A percentile compares a stretch with the other conserved stretches of the same genome.
Evolutionary conservation across 805 yeast genomes (phyloP).

Genomic region (Lipomyces starkeyi): DNA sequence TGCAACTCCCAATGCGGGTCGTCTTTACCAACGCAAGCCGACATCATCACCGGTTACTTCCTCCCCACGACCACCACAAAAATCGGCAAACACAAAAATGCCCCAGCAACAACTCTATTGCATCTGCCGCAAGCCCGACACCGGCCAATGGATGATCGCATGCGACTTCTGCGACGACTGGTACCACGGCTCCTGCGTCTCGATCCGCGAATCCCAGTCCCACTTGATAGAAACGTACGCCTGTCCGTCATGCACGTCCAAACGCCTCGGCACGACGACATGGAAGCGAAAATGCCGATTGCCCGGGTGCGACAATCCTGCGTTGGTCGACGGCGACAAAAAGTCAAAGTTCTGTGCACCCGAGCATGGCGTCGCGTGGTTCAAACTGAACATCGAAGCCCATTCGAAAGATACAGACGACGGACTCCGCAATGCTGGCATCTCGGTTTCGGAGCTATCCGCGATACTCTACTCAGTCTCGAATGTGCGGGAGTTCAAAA

Average conservation of each 20-base stretch:
- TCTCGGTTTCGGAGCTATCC: slow-evolving; percentile 14
- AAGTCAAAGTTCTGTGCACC: slow-evolving; percentile 74
- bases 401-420: slow-evolving; percentile 5
- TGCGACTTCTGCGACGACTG: slow-evolving; percentile 96
- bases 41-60: too few species aligned
- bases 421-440: slow-evolving; percentile 16
- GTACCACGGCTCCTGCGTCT: slow-evolving; percentile 86
- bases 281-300: slow-evolving; percentile 83
- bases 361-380: slow-evolving; percentile 66
- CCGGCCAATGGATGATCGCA: slow-evolving; percentile 85
- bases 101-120: slow-evolving; percentile 54
- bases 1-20: too few species aligned
- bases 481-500: slow-evolving; percentile 14
- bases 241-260: slow-evolving; percentile 72
- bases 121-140: slow-evolving; percentile 76
- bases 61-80: neutral
- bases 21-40: too few species aligned
- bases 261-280: slow-evolving; percentile 54
- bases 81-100: neutral
- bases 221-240: slow-evolving; percentile 66
- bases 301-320: slow-evolving; percentile 61
- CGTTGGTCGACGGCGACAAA: slow-evolving; percentile 24
- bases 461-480: slow-evolving; percentile 14
- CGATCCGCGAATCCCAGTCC: slow-evolving; percentile 56
- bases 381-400: slow-evolving; percentile 28